Percentiles rank a stretch among this genome's conserved stretches.
phyloP scores from a whole-genome alignment of 495 filamentous ascomycete species.

The Ascodesmis nigricans region DNA sequence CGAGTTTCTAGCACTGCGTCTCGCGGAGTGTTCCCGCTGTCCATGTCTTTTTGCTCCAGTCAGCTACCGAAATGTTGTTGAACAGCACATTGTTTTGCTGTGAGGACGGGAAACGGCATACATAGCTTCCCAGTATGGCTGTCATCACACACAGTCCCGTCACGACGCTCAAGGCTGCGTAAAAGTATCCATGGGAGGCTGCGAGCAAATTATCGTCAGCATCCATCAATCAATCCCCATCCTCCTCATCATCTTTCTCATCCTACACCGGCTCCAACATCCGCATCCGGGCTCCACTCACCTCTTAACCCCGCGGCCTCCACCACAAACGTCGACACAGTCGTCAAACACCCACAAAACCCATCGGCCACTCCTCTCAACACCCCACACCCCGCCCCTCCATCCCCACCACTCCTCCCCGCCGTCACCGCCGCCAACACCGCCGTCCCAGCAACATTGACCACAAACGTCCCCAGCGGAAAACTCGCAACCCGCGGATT shows the following conservation, averaged over 20 bases:
- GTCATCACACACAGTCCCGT: conserved; percentile 44
- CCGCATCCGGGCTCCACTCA: no score
- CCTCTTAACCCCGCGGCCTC: conserved; percentile 51
- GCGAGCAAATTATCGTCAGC: conserved; percentile 1
- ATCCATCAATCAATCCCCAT: not conserved
- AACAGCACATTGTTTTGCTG: no score
- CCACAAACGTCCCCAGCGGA: conserved; percentile 71
- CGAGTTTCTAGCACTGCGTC: no score
- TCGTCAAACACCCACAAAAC: conserved; percentile 77
- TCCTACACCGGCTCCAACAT: no score
- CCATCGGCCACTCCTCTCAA: conserved; percentile 71
- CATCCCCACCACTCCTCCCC: conserved; percentile 50
- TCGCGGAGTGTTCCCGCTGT: no score
- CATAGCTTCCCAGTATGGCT: conserved; percentile 48
- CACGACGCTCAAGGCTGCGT: conserved; percentile 44
- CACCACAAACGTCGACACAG: conserved; percentile 76
- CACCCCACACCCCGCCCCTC: conserved; percentile 44
- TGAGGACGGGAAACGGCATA: no score
- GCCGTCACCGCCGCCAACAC: conserved; percentile 29
- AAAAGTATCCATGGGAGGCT: no score
- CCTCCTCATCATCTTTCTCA: no score
- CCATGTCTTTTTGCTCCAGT: no score
- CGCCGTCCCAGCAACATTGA: conserved; percentile 56
- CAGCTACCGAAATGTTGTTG: no score
- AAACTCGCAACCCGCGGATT: conserved; percentile 49